Base-by-base conservation (phyloP, 108 stramenopile species). In the Phaeodactylum tricornutum region DNA sequence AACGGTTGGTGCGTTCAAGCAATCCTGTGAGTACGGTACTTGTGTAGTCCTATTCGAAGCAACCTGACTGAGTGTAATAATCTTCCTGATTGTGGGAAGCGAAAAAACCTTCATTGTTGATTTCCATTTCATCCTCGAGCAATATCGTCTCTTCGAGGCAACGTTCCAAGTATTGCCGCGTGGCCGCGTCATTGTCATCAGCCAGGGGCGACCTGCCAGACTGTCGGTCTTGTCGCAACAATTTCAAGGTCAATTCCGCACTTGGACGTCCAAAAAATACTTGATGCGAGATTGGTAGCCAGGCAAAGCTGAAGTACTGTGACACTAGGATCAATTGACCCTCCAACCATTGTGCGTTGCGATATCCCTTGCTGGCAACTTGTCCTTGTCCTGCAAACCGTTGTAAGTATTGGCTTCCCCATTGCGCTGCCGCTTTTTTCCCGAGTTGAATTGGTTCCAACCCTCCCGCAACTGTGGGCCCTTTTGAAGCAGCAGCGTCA, bases 251-350 rank as follows among this genome's bases (percentile, higher is more conserved):
- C 29, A 87, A 58, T 36, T 78, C 78, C 1, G 68, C 41, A 11
- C 62, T 65, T 5, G 85, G 81, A 31, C 85, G 45, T 22, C 85
- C 85, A 57, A 87, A 87, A 42, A 87, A 83, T 0, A 87, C 75
- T 56, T 87, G 85, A 45, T 80, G 76, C 7, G 77, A 72, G 39
- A 83, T 72, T 1, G 79, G 79, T 0, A 78, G 53, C 85, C 85
- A 87, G 5, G 81, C 81, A 55, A 87, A 87, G 28, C 66, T 64
- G 48, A 87, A 87, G 50, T 74, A 82, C 4, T 69, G 30, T 29
- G 50, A 43, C 4, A 87, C 77, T 12, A 87, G 38, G 36, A 87
- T 87, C 0, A 87, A 59, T 50, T 87, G 81, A 29, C 84, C 84
- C 1, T 85, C 77, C 48, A 81, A 50, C 71, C 72, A 85, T 56